Evolutionary conservation across 305 asterid genomes (phyloP).

Genomic region (Lippia alba): DNA sequence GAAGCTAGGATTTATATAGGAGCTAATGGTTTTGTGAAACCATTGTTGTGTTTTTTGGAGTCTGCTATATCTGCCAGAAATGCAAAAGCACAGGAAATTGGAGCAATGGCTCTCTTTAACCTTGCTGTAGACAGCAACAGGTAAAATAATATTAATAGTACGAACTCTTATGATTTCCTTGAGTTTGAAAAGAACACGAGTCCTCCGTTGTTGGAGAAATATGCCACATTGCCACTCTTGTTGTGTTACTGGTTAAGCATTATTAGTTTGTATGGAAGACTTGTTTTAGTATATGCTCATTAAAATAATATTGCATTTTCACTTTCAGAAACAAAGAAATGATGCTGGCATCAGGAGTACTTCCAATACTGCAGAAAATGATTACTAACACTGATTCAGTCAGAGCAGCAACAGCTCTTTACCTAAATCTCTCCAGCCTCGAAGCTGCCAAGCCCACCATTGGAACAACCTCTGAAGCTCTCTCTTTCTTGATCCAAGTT

Average conservation of each 20-base stretch:
- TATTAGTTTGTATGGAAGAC: too few relatives aligned
- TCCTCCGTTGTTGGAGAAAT: constrained; percentile 17
- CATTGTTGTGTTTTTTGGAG: constrained; percentile 77
- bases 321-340: constrained; percentile 80
- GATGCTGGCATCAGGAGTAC: constrained; percentile 88
- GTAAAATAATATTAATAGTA: constrained; percentile 42
- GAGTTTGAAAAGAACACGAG: constrained; percentile 47
- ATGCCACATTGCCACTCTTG: constrained; percentile 17
- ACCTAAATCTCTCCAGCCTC: constrained; percentile 86
- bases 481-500: constrained; percentile 76
- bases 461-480: constrained; percentile 70
- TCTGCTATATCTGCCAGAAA: constrained; percentile 61
- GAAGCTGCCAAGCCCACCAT: constrained; percentile 84
- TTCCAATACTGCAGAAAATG: constrained; percentile 70
- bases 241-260: neutral
- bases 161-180: constrained; percentile 43
- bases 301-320: neutral
- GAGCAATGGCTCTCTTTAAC: constrained; percentile 98
- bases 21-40: constrained; percentile 89
- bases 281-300: neutral
- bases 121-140: constrained; percentile 97
- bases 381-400: constrained; percentile 50
- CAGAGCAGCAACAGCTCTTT: constrained; percentile 87
- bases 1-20: constrained; percentile 97
- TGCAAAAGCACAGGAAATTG: constrained; percentile 82